These are phyloP conservation scores for Fusarium bulbicola DNA, from an alignment of 2,329 filamentous ascomycete species.

Conservation along the genomic window DNA sequence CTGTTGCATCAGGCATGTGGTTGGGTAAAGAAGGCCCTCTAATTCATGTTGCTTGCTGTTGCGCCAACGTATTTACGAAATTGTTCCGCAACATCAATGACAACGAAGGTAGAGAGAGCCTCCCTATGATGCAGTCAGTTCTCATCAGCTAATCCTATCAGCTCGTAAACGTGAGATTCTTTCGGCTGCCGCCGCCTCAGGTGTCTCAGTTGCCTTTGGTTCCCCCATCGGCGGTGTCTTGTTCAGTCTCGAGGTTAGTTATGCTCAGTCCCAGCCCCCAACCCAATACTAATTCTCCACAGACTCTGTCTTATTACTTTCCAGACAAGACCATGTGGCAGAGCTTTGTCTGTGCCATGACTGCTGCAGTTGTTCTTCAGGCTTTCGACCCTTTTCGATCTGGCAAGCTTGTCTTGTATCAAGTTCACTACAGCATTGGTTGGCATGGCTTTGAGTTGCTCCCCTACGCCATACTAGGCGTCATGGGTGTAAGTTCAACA, in stretches of 20 bases:
- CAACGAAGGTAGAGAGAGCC: constrained; percentile 76
- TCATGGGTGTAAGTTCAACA: constrained; percentile 70
- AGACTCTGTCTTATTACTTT: constrained; percentile 91
- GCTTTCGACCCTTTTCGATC: constrained; percentile 94
- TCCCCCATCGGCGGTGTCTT: constrained; percentile 93
- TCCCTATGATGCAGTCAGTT: neutral
- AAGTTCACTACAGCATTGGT: constrained; percentile 88
- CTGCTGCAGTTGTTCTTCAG: constrained; percentile 93
- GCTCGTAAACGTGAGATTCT: constrained; percentile 93
- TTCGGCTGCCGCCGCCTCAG: constrained; percentile 89
- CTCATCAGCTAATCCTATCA: constrained; percentile 45
- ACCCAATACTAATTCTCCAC: neutral
- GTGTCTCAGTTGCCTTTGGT: constrained; percentile 93
- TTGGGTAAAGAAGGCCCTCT: constrained; percentile 94
- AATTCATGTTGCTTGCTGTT: constrained; percentile 97
- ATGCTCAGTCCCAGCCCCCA: no score
- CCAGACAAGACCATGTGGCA: constrained; percentile 99
- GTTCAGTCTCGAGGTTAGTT: constrained; percentile 84
- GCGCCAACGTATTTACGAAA: constrained; percentile 93
- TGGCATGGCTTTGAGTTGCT: constrained; percentile 97
- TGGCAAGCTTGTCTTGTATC: constrained; percentile 94
- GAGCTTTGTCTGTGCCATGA: constrained; percentile 98
- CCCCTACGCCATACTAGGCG: constrained; percentile 85
- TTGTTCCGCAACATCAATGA: constrained; percentile 79
- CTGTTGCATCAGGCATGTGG: constrained; percentile 95